Evolutionary conservation across 2,329 filamentous ascomycete species (phyloP).

Genomic region (Pseudogymnoascus sp.): DNA sequence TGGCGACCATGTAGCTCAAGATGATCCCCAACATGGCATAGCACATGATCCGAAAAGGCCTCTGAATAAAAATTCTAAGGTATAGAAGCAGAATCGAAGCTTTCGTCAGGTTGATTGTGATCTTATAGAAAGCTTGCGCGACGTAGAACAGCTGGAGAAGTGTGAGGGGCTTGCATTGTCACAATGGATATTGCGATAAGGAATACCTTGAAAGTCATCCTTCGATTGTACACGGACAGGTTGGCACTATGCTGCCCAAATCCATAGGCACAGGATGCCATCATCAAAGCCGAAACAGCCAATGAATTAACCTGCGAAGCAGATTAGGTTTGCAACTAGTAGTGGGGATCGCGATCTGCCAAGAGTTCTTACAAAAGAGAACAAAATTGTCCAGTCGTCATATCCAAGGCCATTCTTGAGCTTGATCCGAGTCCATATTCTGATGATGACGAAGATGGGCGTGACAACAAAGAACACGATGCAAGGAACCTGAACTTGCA

Average conservation of each 20-base stretch:
- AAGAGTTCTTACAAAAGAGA: slow-evolving; percentile 33
- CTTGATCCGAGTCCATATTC: slow-evolving; percentile 36
- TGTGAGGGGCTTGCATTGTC: not conserved
- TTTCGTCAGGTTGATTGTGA: slow-evolving; percentile 47
- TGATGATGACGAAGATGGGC: slow-evolving; percentile 34
- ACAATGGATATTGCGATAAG: not conserved
- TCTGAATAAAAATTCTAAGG: slow-evolving; percentile 45
- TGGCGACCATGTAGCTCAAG: slow-evolving; percentile 39
- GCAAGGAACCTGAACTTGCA: slow-evolving; percentile 35
- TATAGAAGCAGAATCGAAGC: slow-evolving; percentile 47
- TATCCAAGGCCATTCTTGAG: slow-evolving; percentile 31
- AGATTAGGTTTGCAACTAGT: not conserved
- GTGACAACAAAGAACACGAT: slow-evolving; percentile 41
- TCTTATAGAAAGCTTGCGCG: slow-evolving; percentile 47
- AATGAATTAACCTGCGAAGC: slow-evolving; percentile 30
- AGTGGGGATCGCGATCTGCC: not conserved
- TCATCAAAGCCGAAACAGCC: slow-evolving; percentile 24
- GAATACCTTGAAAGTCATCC: slow-evolving; percentile 31
- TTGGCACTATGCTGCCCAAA: slow-evolving; percentile 37
- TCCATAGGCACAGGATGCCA: slow-evolving; percentile 33
- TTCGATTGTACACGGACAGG: slow-evolving; percentile 29
- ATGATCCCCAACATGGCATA: slow-evolving; percentile 37
- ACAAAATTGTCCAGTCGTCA: slow-evolving; percentile 39
- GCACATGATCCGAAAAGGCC: slow-evolving; percentile 39
- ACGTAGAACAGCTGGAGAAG: slow-evolving; percentile 41